Base-by-base conservation (phyloP, 208 protist genomes). In the Leptomonas seymouri region DNA sequence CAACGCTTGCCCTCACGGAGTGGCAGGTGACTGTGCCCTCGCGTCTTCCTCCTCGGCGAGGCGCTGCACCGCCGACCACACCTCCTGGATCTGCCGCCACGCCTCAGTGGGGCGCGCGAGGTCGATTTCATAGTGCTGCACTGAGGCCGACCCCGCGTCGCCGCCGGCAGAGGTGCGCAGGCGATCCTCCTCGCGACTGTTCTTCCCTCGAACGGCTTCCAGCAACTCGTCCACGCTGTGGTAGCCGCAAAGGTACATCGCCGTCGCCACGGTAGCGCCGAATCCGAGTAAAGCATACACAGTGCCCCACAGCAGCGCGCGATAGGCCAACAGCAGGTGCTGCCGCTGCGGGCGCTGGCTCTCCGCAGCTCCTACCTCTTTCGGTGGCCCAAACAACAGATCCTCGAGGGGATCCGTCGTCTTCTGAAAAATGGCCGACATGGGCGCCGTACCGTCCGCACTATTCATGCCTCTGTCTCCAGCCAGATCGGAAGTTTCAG, bases 251-350 rank as follows among this genome's bases (percentile, higher is more conserved):
- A 51, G 25, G 51, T 79, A 84, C 86, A 96, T 91, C 50, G 74
- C 78, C 18, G 77, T 20, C 7, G 31, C 48, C 25, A 90, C 81
- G 0, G 78, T 80, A 14, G 59, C 48, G 1, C 39, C 15, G 20
- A 92, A 80, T 0, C 88, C 88, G 34, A 85, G 16, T 0, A 93
- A 11, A 2, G 90, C 87, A 49, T 87, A 93, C 31, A 83, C 12
- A 15, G 90, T 87, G 6, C 90, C 90, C 82, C 80, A 93, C 25
- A 86, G 31, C 30, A 96, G 77, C 3, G 90, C 87, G 3, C 66
- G 71, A 66, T 89, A 96, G 6, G 90, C 90, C 1, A 96, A 69
- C 30, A 87, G 63, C 12, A 93, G 51, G 69, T 93, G 85, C 27
- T 87, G 66, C 6, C 74, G 67, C n/a, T 55, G 28, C 25, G 45